Base-by-base conservation (phyloP, 2,329 filamentous ascomycete species). In the Ceratocystis smalleyi region DNA sequence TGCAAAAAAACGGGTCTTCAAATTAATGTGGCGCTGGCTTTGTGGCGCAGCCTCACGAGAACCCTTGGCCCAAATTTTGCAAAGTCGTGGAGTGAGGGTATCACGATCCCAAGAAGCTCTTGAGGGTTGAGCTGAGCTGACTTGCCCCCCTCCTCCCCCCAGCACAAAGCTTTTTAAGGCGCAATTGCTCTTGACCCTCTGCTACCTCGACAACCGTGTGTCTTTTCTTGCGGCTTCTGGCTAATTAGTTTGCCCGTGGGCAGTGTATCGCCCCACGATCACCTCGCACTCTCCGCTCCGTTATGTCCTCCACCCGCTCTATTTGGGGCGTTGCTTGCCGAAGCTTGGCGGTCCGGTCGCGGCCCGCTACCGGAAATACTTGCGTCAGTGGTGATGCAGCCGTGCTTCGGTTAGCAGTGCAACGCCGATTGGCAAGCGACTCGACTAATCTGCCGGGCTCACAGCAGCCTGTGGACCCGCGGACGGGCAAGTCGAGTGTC, bases 271-370 rank as follows among this genome's bases (percentile, higher is more conserved):
- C 51, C 51, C 51, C 51, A 7, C n/a, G 24, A 35, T 49, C 24
- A 40, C 22, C 30, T 49, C 45, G 12, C 7, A 40, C 27, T 43
- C 15, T 27, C 45, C 60, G 55, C 67, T 27, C 45, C 60, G 55
- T 66, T 65, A 85, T 85, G 82, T 77, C 81, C 69, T 78, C 82
- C 65, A 76, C 80, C 73, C 73, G 82, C 69, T 79, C 78, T 67
- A 68, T 83, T 49, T 76, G 78, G 68, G 71, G 73, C 69, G 74
- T 73, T 62, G 74, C 73, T 61, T 74, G 75, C 70, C 74, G 76
- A 66, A 72, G 74, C 54, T 72, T 79, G 60, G 72, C 74, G 45
- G 67, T 77, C 59, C 73, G 75, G 63, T 68, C 75, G 47, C 70
- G 73, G 68, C 72, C 75, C 59, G 17, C 19, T 15, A 24, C 30